A percentile compares a stretch with the other conserved stretches of the same genome.
These are phyloP conservation scores for Rheum nobile DNA, from an alignment of 148 eudicot species.

Conservation along the genomic window DNA sequence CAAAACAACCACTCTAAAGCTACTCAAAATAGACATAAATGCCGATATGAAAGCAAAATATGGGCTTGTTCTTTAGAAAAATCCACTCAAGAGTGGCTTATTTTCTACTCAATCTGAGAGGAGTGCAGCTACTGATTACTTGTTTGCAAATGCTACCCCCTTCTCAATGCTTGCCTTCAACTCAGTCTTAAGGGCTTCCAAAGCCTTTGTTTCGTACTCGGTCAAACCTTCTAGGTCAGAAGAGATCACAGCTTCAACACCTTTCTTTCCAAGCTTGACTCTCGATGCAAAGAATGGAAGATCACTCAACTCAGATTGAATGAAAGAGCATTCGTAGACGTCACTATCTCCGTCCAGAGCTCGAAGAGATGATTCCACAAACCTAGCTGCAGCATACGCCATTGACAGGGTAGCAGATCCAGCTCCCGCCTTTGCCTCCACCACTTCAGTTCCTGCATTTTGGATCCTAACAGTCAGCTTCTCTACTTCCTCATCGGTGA, in stretches of 20 bases:
- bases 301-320: slow-evolving; percentile 69
- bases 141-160: slow-evolving; percentile 61
- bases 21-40: background rate
- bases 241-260: slow-evolving; percentile 60
- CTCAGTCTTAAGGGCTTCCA: slow-evolving; percentile 72
- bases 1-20: background rate
- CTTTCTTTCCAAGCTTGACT: slow-evolving; percentile 62
- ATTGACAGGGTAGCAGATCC: slow-evolving; percentile 92
- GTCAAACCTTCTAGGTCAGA: slow-evolving; percentile 60
- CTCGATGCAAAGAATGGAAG: slow-evolving; percentile 90
- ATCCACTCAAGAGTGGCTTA: background rate
- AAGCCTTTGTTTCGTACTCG: slow-evolving; percentile 57
- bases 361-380: slow-evolving; percentile 80
- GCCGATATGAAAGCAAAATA: background rate
- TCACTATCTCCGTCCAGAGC: slow-evolving; percentile 86
- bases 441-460: slow-evolving; percentile 91
- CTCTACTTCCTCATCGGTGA: slow-evolving; percentile 57
- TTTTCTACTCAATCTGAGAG: background rate
- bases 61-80: background rate
- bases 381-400: slow-evolving; percentile 96
- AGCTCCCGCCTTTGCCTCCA: slow-evolving; percentile 92
- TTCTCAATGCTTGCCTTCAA: slow-evolving; percentile 76
- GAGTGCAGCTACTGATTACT: slow-evolving; percentile 17
- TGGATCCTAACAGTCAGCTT: slow-evolving; percentile 73
- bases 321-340: slow-evolving; percentile 69